Conservation (phyloP, 2,329 filamentous ascomycete species). For the Sporothrix curviconia region DNA sequence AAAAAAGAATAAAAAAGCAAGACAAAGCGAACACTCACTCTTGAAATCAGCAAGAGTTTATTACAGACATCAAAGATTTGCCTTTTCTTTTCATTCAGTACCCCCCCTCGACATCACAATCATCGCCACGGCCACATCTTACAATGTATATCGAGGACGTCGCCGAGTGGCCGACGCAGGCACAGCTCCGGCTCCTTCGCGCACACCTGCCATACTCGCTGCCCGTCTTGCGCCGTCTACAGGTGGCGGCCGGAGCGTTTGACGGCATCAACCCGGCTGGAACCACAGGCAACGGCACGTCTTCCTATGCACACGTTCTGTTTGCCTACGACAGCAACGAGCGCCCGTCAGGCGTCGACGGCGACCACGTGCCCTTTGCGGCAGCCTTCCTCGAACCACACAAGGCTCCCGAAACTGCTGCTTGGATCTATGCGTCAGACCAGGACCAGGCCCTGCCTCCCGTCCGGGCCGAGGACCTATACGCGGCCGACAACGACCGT, state of each 20-base stretch:
- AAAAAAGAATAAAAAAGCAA: too few species aligned
- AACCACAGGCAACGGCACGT: constrained; percentile 34
- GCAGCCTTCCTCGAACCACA: constrained; percentile 57
- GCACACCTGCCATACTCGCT: constrained; percentile 52
- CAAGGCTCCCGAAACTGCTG: constrained; percentile 55
- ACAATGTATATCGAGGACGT: constrained; percentile 20
- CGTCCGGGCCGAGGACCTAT: not conserved
- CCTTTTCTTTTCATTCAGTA: too few species aligned
- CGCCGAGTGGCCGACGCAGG: constrained; percentile 17
- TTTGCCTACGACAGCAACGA: constrained; percentile 25
- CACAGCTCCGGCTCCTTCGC: constrained; percentile 42
- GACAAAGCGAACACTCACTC: too few species aligned
- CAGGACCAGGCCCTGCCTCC: constrained; percentile 31
- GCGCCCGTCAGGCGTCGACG: not conserved
- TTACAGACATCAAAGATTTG: too few species aligned
- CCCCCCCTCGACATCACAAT: too few species aligned
- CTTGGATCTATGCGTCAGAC: constrained; percentile 54
- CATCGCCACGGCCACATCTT: too few species aligned
- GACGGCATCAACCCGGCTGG: constrained; percentile 25
- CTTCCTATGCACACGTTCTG: constrained; percentile 37
- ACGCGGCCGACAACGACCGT: constrained; percentile 14
- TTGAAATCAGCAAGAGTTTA: too few species aligned
- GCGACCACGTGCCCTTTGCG: constrained; percentile 36
- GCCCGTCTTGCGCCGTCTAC: constrained; percentile 55
- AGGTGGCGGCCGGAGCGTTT: constrained; percentile 35